These are phyloP conservation scores for Hortiboletus flavorubellus DNA, from an alignment of 768 basidiomycete genomes.

Conservation along the genomic window DNA sequence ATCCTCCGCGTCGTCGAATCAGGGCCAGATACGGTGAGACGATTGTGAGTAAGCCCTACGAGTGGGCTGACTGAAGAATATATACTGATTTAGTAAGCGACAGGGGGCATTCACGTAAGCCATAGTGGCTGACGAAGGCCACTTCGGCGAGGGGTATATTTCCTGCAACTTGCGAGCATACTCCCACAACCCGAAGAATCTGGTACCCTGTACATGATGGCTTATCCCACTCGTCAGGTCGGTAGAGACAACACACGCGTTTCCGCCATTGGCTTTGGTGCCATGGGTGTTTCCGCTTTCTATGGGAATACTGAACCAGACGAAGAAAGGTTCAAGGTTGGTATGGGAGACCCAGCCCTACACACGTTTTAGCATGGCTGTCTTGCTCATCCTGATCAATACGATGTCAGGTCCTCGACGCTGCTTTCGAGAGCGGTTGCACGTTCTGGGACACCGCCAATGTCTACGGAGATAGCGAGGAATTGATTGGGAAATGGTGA, in stretches of 20 bases:
- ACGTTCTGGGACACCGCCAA: constrained; percentile 49
- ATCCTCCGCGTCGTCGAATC: too few species aligned
- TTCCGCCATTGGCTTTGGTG: constrained; percentile 55
- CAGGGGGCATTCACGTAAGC: too few species aligned
- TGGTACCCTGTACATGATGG: neutral
- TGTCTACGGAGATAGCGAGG: constrained; percentile 41
- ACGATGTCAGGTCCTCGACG: constrained; percentile 39
- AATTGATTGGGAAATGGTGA: constrained; percentile 37
- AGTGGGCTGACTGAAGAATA: too few species aligned
- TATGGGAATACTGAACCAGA: constrained; percentile 43
- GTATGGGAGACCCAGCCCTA: neutral
- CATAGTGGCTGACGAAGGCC: too few species aligned
- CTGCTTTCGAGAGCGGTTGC: constrained; percentile 38
- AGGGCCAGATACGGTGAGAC: too few species aligned
- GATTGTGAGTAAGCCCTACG: too few species aligned
- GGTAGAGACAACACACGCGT: constrained; percentile 35
- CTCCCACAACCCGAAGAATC: neutral
- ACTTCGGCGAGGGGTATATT: neutral
- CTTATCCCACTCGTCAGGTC: constrained; percentile 41
- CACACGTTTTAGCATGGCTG: neutral
- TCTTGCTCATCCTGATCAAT: neutral
- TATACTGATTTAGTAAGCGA: too few species aligned
- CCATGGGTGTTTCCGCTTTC: constrained; percentile 52
- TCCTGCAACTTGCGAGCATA: neutral
- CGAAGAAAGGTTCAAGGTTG: constrained; percentile 58